Base-by-base conservation (phyloP, 2,329 filamentous ascomycete genomes). In the Ramularia collo-cygni region DNA sequence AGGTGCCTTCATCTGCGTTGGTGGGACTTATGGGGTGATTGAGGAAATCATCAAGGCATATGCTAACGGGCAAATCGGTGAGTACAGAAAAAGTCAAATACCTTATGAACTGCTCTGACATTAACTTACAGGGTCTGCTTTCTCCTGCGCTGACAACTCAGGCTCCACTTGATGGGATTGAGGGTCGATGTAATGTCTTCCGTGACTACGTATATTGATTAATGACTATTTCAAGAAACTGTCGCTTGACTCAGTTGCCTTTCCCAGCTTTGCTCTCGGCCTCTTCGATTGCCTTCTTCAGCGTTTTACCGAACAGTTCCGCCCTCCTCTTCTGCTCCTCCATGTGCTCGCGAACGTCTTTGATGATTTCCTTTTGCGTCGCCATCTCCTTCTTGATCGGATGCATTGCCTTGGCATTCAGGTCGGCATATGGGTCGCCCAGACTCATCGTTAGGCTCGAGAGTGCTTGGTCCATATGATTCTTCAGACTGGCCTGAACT, bases 1-100 rank as follows among this genome's bases (percentile, higher is more conserved):
- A 10, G 70, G 69, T 0, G n/a, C 65, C 0, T 75, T 74, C 45
- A 56, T 74, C 40, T 58, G 65, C 4, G 59, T 71, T 16, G 70
- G 65, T 1, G 71, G 69, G 0, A 72, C 70, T n/a, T 71, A 69
- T 48, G 60, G 70, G 26, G 68, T 72, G 2, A 64, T 75, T 16
- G 61, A 70, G 40, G 61, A 70, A 47, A 74, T 77, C 44, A 69
- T 70, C 37, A 60, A 70, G 37, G 71, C 73, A 1, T 76, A 76
- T 52, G 65, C 62, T 3, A 61, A 62, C 34, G 69, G 67, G 0
- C 52, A 60, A 37, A 72, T 74, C 40, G 64, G 64, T 52, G 35
- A 38, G 47, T 42, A 16, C 3, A 16, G 4, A 10, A 24, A 12
- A 9, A 35, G 8, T 12, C n/a, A n/a, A n/a, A n/a, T n/a, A n/a